Base-by-base conservation (phyloP, 116 monocot species). In the Cymodocea nodosa region DNA sequence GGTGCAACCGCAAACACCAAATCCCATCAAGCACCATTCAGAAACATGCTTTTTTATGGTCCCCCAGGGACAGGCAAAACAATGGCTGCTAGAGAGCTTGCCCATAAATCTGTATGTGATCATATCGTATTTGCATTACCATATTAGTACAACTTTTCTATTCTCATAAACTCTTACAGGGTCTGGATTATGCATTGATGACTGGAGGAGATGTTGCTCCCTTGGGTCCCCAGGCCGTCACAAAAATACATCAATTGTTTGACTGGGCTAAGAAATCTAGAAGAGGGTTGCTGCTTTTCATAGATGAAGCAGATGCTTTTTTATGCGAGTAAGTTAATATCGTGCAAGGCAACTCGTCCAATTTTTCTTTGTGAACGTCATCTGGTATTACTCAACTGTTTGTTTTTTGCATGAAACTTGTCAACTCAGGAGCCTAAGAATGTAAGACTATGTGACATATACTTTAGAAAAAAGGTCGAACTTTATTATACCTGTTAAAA, bases 171-270 rank as follows among this genome's bases (percentile, higher is more conserved):
- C 54, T 57, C 70, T 66, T 2, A 9, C 67, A 91, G 91, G 87
- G 91, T 15, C 62, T 91, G 50, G 91, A 91, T 78, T 91, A 91
- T 84, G 87, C 91, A 52, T 57, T 91, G 72, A 91, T 91, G 91
- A 91, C 91, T 20, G 91, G 91, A 56, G 91, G 91, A 66, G 91
- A 91, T 76, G 91, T 91, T 61, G 91, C 91, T 14, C 91, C 91
- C 15, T 60, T 91, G 62, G 91, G 91, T 60, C 76, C 91, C 24
- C 91, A 91, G 69, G 91, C 91, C 11, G 91, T 91, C 16, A 91
- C 91, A 30, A 91, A 91, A 71, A 91, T 91, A 73, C 91, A 91
- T 78, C 91, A 91, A 63, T 65, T 91, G 35, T 91, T 91, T 68
- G 91, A 91, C 68, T 91, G 91, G 91, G 76, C 91, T 13, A 87